phyloP scores from a whole-genome alignment of 2,329 filamentous ascomycete genomes.

The Sarocladium brachiariae region DNA sequence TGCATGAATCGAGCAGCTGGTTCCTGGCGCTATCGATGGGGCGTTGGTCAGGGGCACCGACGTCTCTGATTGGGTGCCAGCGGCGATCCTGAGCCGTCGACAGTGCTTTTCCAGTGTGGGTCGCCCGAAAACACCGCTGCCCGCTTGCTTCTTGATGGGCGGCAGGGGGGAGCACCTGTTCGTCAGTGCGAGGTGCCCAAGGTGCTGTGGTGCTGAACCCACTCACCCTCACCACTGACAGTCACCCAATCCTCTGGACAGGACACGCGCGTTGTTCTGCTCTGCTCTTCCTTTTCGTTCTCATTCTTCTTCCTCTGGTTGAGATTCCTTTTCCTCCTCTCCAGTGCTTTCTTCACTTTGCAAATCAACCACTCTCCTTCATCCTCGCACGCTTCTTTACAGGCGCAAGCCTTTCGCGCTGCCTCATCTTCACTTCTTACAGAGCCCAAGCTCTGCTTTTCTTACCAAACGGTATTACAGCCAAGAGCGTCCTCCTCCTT shows the following conservation, averaged over 20 bases:
- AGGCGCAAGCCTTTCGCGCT: background rate
- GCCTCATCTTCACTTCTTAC: constrained; percentile 5
- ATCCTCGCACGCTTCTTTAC: background rate
- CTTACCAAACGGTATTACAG: background rate
- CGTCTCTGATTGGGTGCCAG: constrained; percentile 2
- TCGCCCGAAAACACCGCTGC: constrained; percentile 1
- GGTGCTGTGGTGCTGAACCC: background rate
- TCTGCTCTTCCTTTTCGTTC: background rate
- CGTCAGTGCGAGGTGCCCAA: background rate
- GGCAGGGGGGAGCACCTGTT: background rate
- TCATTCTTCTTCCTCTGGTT: background rate
- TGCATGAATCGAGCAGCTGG: constrained; percentile 7
- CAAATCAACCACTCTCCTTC: constrained; percentile 4
- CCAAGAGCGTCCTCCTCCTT: constrained; percentile 1
- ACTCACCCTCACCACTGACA: background rate
- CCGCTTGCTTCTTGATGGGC: constrained; percentile 4
- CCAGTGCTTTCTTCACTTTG: background rate
- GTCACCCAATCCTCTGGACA: background rate
- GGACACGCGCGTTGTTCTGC: no score
- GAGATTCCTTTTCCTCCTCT: background rate
- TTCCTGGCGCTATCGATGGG: constrained; percentile 9
- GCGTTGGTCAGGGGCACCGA: background rate
- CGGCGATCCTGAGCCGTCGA: background rate
- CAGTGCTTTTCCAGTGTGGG: background rate
- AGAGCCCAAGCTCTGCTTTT: constrained; percentile 2